Base-by-base conservation (phyloP, 73 alveolate species). In the Effrenium voratum region DNA sequence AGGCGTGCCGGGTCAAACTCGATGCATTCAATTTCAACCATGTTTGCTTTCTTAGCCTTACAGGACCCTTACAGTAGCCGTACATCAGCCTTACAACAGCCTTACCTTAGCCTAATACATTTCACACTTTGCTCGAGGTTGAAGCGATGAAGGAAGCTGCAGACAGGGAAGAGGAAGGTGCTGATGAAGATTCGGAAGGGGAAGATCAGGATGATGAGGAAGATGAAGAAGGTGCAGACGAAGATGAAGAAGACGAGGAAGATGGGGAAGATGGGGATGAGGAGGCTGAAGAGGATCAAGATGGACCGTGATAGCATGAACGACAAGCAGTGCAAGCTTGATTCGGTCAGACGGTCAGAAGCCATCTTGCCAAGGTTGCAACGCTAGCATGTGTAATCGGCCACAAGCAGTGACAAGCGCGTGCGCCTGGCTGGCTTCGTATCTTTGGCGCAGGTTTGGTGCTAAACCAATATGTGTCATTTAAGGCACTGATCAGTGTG, bases 131-230 rank as follows among this genome's bases (percentile, higher is more conserved):
- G 36, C 55, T 19, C 43, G 83, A 87, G 95, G 95, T 87, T 32
- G 95, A 87, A 66, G 95, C 95, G 36, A 38, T 87, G 72, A 66
- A 87, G 45, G 85, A 87, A 3, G 95, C 95, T 28, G 85, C 70
- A 5, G 95, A 43, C 46, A 60, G 60, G 84, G 94, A 86, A 32
- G 94, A 86, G 26, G 94, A 60, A 16, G 95, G 28, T 1, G 84
- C 41, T 19, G 94, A 60, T 28, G 95, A 85, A 3, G 76, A 60
- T 19, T 80, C 28, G 77, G 28, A 66, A 26, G 85, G 44, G 0
- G 84, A n/a, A 34, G 83, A 66, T 26, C 85, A 43, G 2, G 84
- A 87, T 8, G 85, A 41, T 2, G 72, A 45, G 32, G 70, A 30
- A 3, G 45, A 12, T 30, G 72, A 81, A 10, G 90, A 79, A 45